A percentile compares a stretch with the other conserved stretches of the same genome.
phyloP scores from a whole-genome alignment of 78 protist species.

The Speleostelium caveatum region DNA sequence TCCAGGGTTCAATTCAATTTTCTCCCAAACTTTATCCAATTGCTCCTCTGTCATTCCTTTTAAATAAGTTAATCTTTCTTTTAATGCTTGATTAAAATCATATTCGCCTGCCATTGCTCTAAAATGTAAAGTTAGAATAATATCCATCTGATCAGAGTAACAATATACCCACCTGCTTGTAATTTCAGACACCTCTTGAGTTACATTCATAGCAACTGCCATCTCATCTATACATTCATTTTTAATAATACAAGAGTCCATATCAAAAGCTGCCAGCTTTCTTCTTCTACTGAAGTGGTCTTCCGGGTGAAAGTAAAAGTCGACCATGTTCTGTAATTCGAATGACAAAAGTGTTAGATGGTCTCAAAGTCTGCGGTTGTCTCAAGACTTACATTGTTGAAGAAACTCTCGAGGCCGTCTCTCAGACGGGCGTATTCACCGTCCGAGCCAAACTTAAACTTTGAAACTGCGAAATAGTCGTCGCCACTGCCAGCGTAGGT shows the following conservation, averaged over 20 bases:
- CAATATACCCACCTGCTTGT: slow-evolving; percentile 7
- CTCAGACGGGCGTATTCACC: no score
- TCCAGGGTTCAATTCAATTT: slow-evolving; percentile 49
- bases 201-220: slow-evolving; percentile 49
- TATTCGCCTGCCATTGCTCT: slow-evolving; percentile 49
- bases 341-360: no score
- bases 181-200: slow-evolving; percentile 52
- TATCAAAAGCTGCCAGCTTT: slow-evolving; percentile 49
- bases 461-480: no score
- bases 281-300: slow-evolving; percentile 1
- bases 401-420: no score
- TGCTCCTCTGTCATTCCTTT: slow-evolving; percentile 44
- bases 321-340: no score
- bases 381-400: no score
- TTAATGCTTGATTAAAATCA: slow-evolving; percentile 61
- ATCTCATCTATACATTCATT: slow-evolving; percentile 80
- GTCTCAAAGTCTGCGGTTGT: no score
- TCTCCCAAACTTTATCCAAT: slow-evolving; percentile 53
- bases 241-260: slow-evolving; percentile 75
- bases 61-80: slow-evolving; percentile 33
- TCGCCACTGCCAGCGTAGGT: no score
- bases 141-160: not conserved
- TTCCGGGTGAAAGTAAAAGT: not conserved
- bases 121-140: not conserved
- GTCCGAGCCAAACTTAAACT: no score